Base-by-base conservation (phyloP, 139 green algal species). In the Chlorella vulgaris region DNA sequence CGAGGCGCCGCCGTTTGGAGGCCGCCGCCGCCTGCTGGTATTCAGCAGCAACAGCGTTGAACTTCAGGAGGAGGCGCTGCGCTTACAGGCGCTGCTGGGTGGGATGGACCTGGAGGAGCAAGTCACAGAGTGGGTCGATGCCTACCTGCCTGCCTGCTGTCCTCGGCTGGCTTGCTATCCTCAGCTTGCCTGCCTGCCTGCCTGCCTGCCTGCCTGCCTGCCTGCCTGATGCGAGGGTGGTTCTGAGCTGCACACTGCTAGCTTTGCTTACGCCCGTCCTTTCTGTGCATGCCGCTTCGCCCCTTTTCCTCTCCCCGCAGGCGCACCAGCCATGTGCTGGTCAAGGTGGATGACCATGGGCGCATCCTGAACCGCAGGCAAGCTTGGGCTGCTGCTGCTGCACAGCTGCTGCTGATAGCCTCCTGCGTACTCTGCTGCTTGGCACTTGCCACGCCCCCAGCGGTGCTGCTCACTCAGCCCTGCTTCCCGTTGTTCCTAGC, bases 311-410 rank as follows among this genome's bases (percentile, higher is more conserved):
- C 63, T 22, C 5, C 24, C 26, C 42, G 28, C 78, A 83, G 78
- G 47, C 47, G 19, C 79, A 88, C 83, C 60, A 88, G 78, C 0
- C 83, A 88, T 31, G 78, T 88, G 47, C 28, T 88, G 4, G 43
- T 88, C 3, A 24, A 29, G 1, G 68, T 75, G n/a, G 61, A 85
- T 22, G 83, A 82, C 19, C 62, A n/a, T 5, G 36, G 35, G 29
- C n/a, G 53, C 35, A 55, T 65, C 10, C 7, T 36, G 33, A 19
- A 36, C 42, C 70, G 70, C 33, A 66, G 47, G 70, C 65, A 29
- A 3, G 67, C 3, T 1, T 24, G 39, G 2, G 36, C 13, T n/a
- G n/a, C n/a, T n/a, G n/a, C n/a, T n/a, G 47, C 47, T 55, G 47
- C 47, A 55, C 47, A 55, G 47, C n/a, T n/a, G n/a, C n/a, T n/a